Evolutionary conservation across 352 stramenopile genomes (phyloP), one percentile per base, ranked within the genome.

Genomic region (Pythium monospermum): DNA sequence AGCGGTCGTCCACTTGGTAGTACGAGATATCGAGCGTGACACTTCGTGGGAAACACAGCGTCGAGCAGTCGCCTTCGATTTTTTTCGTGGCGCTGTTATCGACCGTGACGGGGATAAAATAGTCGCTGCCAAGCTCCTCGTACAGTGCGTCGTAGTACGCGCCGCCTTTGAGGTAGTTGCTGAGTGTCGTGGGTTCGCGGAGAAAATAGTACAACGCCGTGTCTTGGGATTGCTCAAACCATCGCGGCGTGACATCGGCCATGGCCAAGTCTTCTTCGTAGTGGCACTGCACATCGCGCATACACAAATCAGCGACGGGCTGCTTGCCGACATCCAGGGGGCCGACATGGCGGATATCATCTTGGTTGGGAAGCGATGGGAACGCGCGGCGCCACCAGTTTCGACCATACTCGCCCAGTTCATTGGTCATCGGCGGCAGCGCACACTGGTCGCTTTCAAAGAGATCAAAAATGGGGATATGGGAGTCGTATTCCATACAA

Each of bases 401-500:
- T 19, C 75, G 76, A 0, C 78, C 76, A 22, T 85, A 87, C 5
- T 13, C 59, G 12, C 66, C 82, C 3, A 72, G 72, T 37, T 93
- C 80, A 1, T 78, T 86, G 15, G 77, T 86, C 40, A 89, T 73
- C 4, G 71, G 77, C 16, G 96, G 96, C 6, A 99, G 61, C 26
- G 79, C 41, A 42, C 96, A 99, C 37, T 93, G 44, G n/a, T 89
- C 73, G 50, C 73, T 96, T 58, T 98, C 94, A 16, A 98, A 73
- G 1, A 98, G 51, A 43, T 95, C 76, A 42, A 95, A 98, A 0
- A 98, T 64, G 3, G 94, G 89, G 53, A 99, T 84, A 48, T 97
- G 92, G 57, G 87, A 98, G 74, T 99, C 96, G 55, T 97, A 99
- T 43, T 95, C 84, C 67, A 85, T 83, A 67, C 96, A 99, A 46